Conservation (phyloP, 2,329 filamentous ascomycete genomes). For the Coleophoma cylindrospora region DNA sequence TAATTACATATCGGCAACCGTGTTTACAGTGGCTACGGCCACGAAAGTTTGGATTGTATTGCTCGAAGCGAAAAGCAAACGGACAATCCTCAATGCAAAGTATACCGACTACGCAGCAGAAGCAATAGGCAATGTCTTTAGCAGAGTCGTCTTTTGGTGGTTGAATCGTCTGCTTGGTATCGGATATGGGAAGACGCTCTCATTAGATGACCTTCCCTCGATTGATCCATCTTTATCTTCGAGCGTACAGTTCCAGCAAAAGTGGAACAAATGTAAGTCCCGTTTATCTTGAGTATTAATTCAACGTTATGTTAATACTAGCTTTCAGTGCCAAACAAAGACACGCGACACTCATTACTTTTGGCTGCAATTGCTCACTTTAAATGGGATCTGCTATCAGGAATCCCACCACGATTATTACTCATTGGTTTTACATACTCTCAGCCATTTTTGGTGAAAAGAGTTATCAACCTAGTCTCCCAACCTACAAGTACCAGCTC, state of each 20-base stretch:
- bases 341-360: not conserved
- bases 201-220: not conserved
- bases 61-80: not conserved
- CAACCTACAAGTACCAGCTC: constrained; percentile 2
- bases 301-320: not conserved
- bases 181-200: not conserved
- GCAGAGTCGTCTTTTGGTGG: not conserved
- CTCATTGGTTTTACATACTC: constrained; percentile 9
- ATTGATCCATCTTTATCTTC: too few relatives aligned
- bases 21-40: not conserved
- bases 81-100: not conserved
- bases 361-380: not conserved
- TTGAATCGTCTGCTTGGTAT: not conserved
- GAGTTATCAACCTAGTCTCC: constrained; percentile 2
- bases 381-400: not conserved
- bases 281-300: not conserved
- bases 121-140: not conserved
- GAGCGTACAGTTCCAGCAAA: not conserved
- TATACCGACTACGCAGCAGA: not conserved
- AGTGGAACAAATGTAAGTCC: not conserved
- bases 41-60: not conserved
- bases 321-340: not conserved
- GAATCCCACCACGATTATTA: constrained; percentile 6
- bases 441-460: constrained; percentile 12
- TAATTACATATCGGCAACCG: not conserved